Evolutionary conservation across 31 red algal species (phyloP), one percentile per base, ranked within the genome.

Genomic region (Asparagopsis taxiformis): DNA sequence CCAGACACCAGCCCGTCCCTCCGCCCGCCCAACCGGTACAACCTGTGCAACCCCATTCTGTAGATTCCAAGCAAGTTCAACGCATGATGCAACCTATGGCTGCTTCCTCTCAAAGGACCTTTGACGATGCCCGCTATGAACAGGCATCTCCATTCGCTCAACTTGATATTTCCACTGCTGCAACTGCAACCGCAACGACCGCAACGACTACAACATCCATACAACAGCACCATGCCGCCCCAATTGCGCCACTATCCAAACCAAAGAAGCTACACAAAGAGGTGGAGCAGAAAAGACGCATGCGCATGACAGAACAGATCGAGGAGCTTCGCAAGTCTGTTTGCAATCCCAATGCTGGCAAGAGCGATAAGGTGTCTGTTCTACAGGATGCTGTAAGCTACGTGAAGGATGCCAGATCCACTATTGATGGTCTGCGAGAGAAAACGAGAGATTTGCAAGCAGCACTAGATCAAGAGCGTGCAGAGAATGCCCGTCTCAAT

Each of bases 221-320:
- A 32, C 58, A 22, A 22, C 58, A 32, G n/a, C 58, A 32, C 5
- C 16, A 62, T 30, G 16, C 3, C 15, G n/a, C 58, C 24, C 58
- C 25, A 29, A 15, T 32, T 17, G n/a, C 37, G 33, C 19, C 63
- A 15, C 28, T 75, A 28, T 44, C 29, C 11, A 85, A 85, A 38
- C 80, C 67, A 20, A 85, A 85, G 53, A 85, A 85, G 35, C 80
- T 85, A 32, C 80, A 85, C 50, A 66, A 67, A 22, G 80, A 85
- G 67, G 80, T 85, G 26, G 80, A 85, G 48, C 80, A 85, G 38
- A 20, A 61, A 28, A 68, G 80, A 21, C 80, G 80, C 49, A 67
- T 74, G 68, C 80, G 69, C 26, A 85, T 85, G 80, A 43, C 80
- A 35, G 80, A 74, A 28, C 80, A 85, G 59, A 85, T 85, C 46